These are phyloP conservation scores for Marasmius sp. DNA, from an alignment of 1,284 basidiomycete genomes.

Conservation along the genomic window DNA sequence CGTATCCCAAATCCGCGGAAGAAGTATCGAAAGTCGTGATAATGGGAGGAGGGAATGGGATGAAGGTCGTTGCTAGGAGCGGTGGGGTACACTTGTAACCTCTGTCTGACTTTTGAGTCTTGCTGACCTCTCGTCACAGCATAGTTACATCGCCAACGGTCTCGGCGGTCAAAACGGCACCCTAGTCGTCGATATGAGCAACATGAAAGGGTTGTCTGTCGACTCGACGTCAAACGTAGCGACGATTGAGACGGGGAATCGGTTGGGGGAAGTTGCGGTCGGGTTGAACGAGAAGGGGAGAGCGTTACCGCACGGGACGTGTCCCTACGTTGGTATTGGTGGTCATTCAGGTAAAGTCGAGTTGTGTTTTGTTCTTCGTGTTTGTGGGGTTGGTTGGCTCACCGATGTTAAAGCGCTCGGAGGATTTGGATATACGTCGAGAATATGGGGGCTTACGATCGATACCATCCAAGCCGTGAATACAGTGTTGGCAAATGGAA, in stretches of 20 bases:
- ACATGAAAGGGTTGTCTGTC: constrained; percentile 20
- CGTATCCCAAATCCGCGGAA: neutral
- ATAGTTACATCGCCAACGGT: constrained; percentile 26
- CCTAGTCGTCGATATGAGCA: constrained; percentile 25
- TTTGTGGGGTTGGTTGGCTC: neutral
- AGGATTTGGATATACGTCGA: constrained; percentile 24
- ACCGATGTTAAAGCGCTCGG: constrained; percentile 14
- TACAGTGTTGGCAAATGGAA: constrained; percentile 29
- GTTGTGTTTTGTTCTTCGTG: neutral
- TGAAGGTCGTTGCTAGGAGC: neutral
- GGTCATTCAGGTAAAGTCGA: neutral
- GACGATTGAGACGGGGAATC: constrained; percentile 22
- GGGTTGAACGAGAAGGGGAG: constrained; percentile 24
- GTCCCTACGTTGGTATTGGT: constrained; percentile 25
- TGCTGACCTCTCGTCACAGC: neutral
- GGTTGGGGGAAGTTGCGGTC: constrained; percentile 27
- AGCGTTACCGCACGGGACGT: constrained; percentile 28
- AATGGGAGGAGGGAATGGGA: neutral
- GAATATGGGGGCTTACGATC: constrained; percentile 27
- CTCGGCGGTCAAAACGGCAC: constrained; percentile 23
- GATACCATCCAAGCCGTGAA: constrained; percentile 26
- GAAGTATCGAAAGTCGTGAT: neutral
- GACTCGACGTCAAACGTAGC: constrained; percentile 8
- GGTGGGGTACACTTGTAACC: neutral
- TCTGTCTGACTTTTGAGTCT: neutral